Evolutionary conservation across 1,284 basidiomycete species (phyloP).

Genomic region (Neonothopanus nambi): DNA sequence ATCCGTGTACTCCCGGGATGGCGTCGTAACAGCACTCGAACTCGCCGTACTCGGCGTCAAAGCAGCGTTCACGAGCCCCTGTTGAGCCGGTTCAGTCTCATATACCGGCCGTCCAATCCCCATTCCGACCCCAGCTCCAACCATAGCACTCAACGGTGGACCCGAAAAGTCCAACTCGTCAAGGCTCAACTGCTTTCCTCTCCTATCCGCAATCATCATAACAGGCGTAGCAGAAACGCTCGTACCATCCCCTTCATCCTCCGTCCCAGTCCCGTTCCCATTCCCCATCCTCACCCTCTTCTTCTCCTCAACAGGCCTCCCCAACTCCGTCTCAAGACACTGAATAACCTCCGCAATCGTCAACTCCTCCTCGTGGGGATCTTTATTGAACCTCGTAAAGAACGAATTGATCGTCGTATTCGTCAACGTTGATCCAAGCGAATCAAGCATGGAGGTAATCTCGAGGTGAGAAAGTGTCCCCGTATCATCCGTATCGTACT

Average conservation of each 20-base stretch:
- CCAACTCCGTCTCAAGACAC: slow-evolving; percentile 81
- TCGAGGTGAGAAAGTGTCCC: slow-evolving; percentile 82
- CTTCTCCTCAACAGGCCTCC: slow-evolving; percentile 71
- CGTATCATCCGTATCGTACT: slow-evolving; percentile 92
- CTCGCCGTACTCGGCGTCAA: not conserved
- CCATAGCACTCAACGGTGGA: slow-evolving; percentile 36
- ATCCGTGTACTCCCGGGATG: slow-evolving; percentile 7
- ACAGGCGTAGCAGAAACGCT: slow-evolving; percentile 51
- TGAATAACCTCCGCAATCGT: slow-evolving; percentile 78
- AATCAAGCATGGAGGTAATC: slow-evolving; percentile 93
- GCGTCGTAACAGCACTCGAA: slow-evolving; percentile 10
- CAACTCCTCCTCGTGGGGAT: slow-evolving; percentile 70
- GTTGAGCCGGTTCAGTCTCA: slow-evolving; percentile 46
- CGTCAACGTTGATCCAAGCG: slow-evolving; percentile 91
- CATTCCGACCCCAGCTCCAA: slow-evolving; percentile 16
- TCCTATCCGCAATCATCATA: slow-evolving; percentile 32
- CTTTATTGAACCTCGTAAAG: slow-evolving; percentile 74
- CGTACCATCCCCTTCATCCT: slow-evolving; percentile 39
- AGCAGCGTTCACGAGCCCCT: slow-evolving; percentile 38
- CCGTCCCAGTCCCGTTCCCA: slow-evolving; percentile 49
- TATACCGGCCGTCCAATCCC: slow-evolving; percentile 22
- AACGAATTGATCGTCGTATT: slow-evolving; percentile 78
- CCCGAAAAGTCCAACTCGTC: slow-evolving; percentile 69
- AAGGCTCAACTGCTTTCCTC: slow-evolving; percentile 43
- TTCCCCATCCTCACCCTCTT: slow-evolving; percentile 50